phyloP scores from a whole-genome alignment of 768 basidiomycete species.

The Serpula lacrymans region DNA sequence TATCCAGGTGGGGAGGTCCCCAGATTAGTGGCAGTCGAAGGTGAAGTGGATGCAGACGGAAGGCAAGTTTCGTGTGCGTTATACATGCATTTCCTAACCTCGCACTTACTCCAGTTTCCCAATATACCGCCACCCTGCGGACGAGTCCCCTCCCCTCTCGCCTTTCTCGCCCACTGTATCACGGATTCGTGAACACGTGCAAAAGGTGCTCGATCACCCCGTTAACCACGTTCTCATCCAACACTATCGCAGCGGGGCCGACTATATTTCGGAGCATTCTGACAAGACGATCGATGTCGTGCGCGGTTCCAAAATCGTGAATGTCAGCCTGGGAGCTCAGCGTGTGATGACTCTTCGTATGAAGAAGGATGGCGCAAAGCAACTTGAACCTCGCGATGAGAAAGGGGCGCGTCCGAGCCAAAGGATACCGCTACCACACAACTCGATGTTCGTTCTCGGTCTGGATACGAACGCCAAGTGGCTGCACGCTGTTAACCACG shows the following conservation, averaged over 20 bases:
- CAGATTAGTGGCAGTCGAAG: slow-evolving; percentile 60
- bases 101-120: slow-evolving; percentile 48
- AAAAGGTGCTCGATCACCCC: slow-evolving; percentile 55
- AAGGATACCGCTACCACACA: slow-evolving; percentile 72
- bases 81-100: slow-evolving; percentile 3
- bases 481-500: slow-evolving; percentile 74
- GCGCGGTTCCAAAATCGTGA: slow-evolving; percentile 70
- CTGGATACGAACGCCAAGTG: slow-evolving; percentile 68
- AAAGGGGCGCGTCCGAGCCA: slow-evolving; percentile 42
- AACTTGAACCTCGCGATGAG: slow-evolving; percentile 11
- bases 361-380: slow-evolving; percentile 47
- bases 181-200: slow-evolving; percentile 59
- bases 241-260: slow-evolving; percentile 72
- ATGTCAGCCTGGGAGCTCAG: slow-evolving; percentile 77
- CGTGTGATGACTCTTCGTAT: slow-evolving; percentile 71
- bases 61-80: slow-evolving; percentile 33
- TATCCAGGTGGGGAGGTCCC: slow-evolving; percentile 69
- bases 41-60: slow-evolving; percentile 47
- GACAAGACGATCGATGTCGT: slow-evolving; percentile 86
- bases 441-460: slow-evolving; percentile 81
- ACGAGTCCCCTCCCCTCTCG: slow-evolving; percentile 65
- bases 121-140: slow-evolving; percentile 79
- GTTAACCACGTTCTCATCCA: slow-evolving; percentile 86
- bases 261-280: slow-evolving; percentile 84
- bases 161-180: slow-evolving; percentile 70